Conservation (phyloP, 2,329 filamentous ascomycete genomes). For the Fusarium staphyleae region DNA sequence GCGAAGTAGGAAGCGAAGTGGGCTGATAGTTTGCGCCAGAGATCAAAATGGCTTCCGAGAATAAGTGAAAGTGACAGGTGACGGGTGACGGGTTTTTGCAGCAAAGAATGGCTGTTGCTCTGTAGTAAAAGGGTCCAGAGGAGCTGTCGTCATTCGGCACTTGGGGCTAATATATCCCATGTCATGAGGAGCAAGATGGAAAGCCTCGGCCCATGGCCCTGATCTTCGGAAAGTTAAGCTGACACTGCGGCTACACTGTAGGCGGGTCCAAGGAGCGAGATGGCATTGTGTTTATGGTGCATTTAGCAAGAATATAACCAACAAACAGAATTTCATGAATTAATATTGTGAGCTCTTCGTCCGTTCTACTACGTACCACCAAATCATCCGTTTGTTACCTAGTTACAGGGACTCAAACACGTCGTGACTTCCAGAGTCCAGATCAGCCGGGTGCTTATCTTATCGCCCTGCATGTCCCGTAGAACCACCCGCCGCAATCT, state of each 20-base stretch:
- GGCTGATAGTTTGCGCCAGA: not conserved
- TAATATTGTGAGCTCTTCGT: no score
- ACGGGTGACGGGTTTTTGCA: no score
- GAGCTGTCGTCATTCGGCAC: slow-evolving; percentile 19
- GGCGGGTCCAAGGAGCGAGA: no score
- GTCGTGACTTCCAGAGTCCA: not conserved
- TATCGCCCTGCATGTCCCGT: slow-evolving; percentile 24
- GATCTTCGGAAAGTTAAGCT: no score
- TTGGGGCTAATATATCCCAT: no score
- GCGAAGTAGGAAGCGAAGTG: not conserved
- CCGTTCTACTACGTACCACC: no score
- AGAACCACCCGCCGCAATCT: slow-evolving; percentile 23
- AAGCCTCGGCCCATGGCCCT: slow-evolving; percentile 35
- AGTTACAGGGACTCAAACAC: no score
- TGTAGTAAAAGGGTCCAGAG: not conserved
- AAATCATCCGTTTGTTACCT: no score
- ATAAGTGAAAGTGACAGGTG: not conserved
- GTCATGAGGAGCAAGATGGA: slow-evolving; percentile 12
- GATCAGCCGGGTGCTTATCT: slow-evolving; percentile 21
- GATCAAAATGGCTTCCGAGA: not conserved
- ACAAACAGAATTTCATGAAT: no score
- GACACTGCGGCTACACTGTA: no score
- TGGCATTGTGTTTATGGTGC: no score
- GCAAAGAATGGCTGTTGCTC: not conserved
- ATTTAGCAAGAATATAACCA: no score